A percentile compares a stretch with the other conserved stretches of the same genome.
phyloP scores from a whole-genome alignment of 768 basidiomycete genomes.

The Amanita phalloides region DNA sequence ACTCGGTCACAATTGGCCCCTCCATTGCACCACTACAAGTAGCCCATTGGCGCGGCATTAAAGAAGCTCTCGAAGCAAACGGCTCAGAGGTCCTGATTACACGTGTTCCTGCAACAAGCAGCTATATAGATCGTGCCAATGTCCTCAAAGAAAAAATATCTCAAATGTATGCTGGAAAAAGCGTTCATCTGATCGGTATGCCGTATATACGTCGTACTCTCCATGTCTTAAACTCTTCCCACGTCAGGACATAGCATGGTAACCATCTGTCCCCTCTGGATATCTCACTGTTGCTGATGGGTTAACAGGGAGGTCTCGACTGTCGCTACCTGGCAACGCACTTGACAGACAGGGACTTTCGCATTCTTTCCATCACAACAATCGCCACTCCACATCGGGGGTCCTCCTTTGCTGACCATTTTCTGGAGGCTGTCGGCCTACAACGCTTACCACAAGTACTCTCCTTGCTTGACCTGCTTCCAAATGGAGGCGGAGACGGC shows the following conservation, averaged over 20 bases:
- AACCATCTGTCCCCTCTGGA: slow-evolving; percentile 17
- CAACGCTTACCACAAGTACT: slow-evolving; percentile 60
- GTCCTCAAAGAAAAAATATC: slow-evolving; percentile 81
- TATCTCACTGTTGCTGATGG: not conserved
- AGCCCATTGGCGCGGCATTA: slow-evolving; percentile 94
- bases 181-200: slow-evolving; percentile 78
- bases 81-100: slow-evolving; percentile 89
- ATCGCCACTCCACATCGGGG: slow-evolving; percentile 94
- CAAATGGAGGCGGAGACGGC: slow-evolving; percentile 92
- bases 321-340: slow-evolving; percentile 82
- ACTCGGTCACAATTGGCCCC: slow-evolving; percentile 70
- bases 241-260: slow-evolving; percentile 64
- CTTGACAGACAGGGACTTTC: slow-evolving; percentile 66
- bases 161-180: slow-evolving; percentile 68
- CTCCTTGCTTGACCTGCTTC: slow-evolving; percentile 69
- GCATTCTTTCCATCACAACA: slow-evolving; percentile 81
- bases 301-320: slow-evolving; percentile 73
- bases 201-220: slow-evolving; percentile 3
- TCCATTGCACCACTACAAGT: slow-evolving; percentile 77
- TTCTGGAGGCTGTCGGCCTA: slow-evolving; percentile 63
- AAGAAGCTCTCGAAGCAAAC: slow-evolving; percentile 82
- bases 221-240: slow-evolving; percentile 3
- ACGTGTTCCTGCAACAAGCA: slow-evolving; percentile 87
- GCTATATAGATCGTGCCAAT: slow-evolving; percentile 78
- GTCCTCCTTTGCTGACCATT: slow-evolving; percentile 88